Evolutionary conservation across 2,329 filamentous ascomycete species (phyloP).

Genomic region (Magnaporthales sp.): DNA sequence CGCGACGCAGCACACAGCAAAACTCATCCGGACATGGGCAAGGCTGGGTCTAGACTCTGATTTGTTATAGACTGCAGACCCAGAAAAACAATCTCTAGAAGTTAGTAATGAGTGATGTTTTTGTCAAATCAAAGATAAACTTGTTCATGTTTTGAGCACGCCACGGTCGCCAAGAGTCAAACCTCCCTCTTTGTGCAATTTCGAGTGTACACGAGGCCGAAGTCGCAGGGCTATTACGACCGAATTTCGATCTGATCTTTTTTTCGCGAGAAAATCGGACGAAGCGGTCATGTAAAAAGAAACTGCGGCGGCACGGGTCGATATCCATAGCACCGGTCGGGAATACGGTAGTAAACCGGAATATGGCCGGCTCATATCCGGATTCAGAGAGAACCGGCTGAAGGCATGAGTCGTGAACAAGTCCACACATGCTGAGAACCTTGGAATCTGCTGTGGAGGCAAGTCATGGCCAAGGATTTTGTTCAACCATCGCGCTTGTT

Average conservation of each 20-base stretch:
- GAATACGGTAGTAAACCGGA: not conserved
- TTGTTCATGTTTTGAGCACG: not conserved
- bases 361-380: not conserved
- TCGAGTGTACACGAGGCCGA: not conserved
- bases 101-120: not conserved
- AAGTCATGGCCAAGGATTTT: not conserved
- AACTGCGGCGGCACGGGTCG: not conserved
- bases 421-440: not conserved
- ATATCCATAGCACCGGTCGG: not conserved
- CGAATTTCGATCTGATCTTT: not conserved
- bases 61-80: not conserved
- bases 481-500: not conserved
- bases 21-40: not conserved
- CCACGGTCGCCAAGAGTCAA: not conserved
- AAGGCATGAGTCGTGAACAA: not conserved
- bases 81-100: not conserved
- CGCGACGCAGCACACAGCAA: not conserved
- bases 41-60: not conserved
- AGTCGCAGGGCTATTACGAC: not conserved
- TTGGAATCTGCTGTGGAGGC: not conserved
- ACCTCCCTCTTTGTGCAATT: no score
- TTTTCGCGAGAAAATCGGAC: not conserved
- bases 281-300: not conserved
- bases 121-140: not conserved
- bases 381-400: not conserved